Evolutionary conservation across 768 basidiomycete genomes (phyloP), one percentile per base, ranked within the genome.

Genomic region (Mycena albidolilacea): DNA sequence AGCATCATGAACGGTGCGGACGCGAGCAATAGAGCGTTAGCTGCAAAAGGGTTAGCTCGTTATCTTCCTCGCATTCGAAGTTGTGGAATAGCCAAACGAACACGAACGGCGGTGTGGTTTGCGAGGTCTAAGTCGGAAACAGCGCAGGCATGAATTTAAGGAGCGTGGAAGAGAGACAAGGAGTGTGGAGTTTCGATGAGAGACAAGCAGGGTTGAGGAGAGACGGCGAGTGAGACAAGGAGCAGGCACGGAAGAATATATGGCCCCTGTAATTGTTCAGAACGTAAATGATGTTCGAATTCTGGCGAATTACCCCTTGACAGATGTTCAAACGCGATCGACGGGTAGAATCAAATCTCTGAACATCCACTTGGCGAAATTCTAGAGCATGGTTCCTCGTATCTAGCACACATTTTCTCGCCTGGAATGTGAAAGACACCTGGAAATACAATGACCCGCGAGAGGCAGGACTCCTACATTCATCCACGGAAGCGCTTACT

Each of bases 21-120:
- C 46, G 64, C 41, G 68, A 63, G 64, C 55, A 23, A 70, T 63
- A 41, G 64, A 74, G 52, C 9, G 52, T 35, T 48, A 60, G n/a
- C 73, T 70, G 43, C 12, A 44, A 50, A 58, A 17, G 43, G 38
- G 35, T 39, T 48, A 64, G 61, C 38, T 30, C 8, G 59, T 59
- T 19, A 50, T 58, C 43, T 2, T 57, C 50, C 54, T 60, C 30
- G 66, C 30, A 48, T 69, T 23, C 11, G 50, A 52, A 58, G n/a
- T 21, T 46, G 44, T 19, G 57, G n/a, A 62, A 43, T 41, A 23
- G 43, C 4, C 62, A 11, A 55, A 69, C 67, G 59, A 69, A 46
- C 15, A 50, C 14, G 48, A 46, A 50, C n/a, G 48, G 19, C 4
- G 30, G 30, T 30, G 30, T 30, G 30, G 30, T 30, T 30, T 30